Evolutionary conservation across 148 eudicot species (phyloP).

Genomic region (Euryodendron excelsum): DNA sequence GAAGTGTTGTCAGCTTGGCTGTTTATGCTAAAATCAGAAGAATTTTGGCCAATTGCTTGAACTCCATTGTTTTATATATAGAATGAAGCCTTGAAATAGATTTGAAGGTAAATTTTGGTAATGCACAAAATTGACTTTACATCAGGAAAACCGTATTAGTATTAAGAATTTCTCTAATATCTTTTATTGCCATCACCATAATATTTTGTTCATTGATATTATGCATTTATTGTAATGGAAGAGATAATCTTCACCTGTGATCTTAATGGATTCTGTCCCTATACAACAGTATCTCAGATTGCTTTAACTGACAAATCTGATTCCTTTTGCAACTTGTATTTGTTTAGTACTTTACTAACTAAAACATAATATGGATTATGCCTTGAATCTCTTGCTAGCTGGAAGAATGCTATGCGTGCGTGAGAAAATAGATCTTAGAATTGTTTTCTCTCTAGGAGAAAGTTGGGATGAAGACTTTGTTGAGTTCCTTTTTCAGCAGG

Average conservation of each 20-base stretch:
- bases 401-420: neutral
- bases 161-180: no score
- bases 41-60: neutral
- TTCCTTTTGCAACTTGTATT: neutral
- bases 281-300: no score
- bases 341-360: neutral
- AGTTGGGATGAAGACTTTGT: neutral
- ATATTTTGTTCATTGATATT: no score
- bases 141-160: no score
- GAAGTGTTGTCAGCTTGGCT: neutral
- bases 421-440: neutral
- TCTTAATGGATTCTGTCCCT: no score
- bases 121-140: no score
- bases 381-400: neutral
- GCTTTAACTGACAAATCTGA: neutral
- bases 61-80: neutral
- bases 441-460: neutral
- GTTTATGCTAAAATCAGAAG: constrained; percentile 10
- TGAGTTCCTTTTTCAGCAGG: neutral
- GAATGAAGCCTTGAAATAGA: neutral
- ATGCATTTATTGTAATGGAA: no score
- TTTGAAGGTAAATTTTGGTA: no score
- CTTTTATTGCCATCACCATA: no score
- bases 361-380: neutral
- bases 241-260: no score